Evolutionary conservation across 345 rosid genomes (phyloP).

Genomic region (Ailanthus altissimus): DNA sequence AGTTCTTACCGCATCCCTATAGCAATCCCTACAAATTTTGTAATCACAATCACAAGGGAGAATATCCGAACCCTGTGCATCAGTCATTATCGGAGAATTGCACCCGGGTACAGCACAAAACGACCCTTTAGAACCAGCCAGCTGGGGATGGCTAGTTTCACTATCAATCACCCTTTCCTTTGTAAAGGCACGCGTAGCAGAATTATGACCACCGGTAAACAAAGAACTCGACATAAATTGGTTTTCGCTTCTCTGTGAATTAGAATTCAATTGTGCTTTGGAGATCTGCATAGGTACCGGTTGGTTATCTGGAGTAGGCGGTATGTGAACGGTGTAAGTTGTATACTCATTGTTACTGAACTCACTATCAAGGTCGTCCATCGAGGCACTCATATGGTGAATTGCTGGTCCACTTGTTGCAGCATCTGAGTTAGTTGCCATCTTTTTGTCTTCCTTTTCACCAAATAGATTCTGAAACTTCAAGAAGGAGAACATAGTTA

Average conservation of each 20-base stretch:
- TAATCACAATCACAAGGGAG: conserved; percentile 52
- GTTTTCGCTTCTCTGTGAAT: conserved; percentile 20
- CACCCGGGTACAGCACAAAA: conserved; percentile 45
- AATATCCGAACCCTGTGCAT: conserved; percentile 33
- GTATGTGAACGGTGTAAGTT: conserved; percentile 53
- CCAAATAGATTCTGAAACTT: conserved; percentile 29
- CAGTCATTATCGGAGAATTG: conserved; percentile 35
- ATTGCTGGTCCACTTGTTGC: conserved; percentile 32
- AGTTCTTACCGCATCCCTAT: conserved; percentile 30
- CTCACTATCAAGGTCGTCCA: conserved; percentile 53
- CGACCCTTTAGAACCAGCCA: conserved; percentile 31
- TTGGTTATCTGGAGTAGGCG: conserved; percentile 69
- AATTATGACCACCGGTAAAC: conserved; percentile 48
- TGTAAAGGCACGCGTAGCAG: conserved; percentile 36
- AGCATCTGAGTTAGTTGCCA: conserved; percentile 35
- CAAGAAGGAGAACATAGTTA: not conserved
- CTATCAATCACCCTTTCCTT: conserved; percentile 42
- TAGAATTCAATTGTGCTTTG: conserved; percentile 2
- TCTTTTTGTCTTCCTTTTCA: conserved; percentile 17
- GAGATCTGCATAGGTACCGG: conserved; percentile 30
- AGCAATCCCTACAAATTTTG: conserved; percentile 53
- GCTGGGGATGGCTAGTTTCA: conserved; percentile 29
- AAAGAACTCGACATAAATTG: conserved; percentile 41
- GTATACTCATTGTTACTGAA: conserved; percentile 37
- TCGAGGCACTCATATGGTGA: conserved; percentile 42